Evolutionary conservation across 768 basidiomycete species (phyloP), one percentile per base, ranked within the genome.

Genomic region (Hygrocybe coccinea): DNA sequence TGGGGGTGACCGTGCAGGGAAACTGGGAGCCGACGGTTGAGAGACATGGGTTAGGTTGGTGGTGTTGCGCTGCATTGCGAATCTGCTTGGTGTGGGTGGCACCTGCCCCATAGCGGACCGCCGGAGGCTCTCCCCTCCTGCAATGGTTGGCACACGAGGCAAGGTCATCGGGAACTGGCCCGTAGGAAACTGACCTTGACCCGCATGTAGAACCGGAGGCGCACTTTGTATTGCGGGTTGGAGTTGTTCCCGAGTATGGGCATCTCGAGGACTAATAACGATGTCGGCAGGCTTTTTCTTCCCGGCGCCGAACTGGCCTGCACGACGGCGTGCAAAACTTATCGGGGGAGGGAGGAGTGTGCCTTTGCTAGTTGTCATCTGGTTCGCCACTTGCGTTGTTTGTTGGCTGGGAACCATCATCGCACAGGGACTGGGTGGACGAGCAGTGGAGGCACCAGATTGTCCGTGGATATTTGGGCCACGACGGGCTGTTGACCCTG

Each of bases 281-380:
- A 89, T 86, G 63, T 90, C 88, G 1, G 88, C 87, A 0, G 88
- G 88, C 68, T 89, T 90, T 70, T 76, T 86, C 66, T 79, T 82
- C 45, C 75, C 77, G 1, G 59, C 59, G n/a, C 84, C 82, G 11
- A 84, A 60, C 55, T 83, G 83, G 24, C 79, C 81, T 9, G 87
- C 84, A 45, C 87, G 82, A 52, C 89, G 87, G 36, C 82, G 79
- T 12, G 87, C 85, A 68, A 90, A 89, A 68, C 85, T 87, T 65
- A 86, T 88, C 25, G 88, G 82, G 11, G 84, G 86, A 2, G 86
- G 80, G 0, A 85, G 82, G 6, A 87, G 71, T 43, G 62, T 54
- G 47, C 64, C 56, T 25, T 56, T 55, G 39, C 58, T 59, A 9
- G 52, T 41, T 22, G 61, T 64, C 52, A 64, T 63, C 45, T 67